Base-by-base conservation (phyloP, 345 rosid genomes). In the Noccaea bulbosa region DNA sequence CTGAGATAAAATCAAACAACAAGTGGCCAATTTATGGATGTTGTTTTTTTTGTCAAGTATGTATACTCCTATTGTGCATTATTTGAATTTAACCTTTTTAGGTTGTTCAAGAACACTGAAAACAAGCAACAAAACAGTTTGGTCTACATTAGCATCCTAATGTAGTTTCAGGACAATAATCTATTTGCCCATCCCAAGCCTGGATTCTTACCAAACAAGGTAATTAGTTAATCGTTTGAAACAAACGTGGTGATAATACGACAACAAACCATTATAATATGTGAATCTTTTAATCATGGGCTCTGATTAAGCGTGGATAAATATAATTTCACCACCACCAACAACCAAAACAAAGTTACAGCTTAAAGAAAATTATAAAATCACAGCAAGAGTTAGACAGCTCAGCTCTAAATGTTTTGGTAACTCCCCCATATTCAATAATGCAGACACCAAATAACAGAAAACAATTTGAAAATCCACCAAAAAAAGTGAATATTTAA, bases 1-100 rank as follows among this genome's bases (percentile, higher is more conserved):
- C 43, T 51, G 34, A 72, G 50, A 48, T 73, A 44, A 53, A 67
- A 58, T 22, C 73, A 71, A 73, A 58, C 40, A 65, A 67, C 73
- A 66, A 77, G 71, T 51, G 61, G 76, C 38, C 8, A 11, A 16
- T 53, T 43, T 52, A 45, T 27, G 52, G 5, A 30, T 53, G 74
- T 61, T 75, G 59, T 54, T 41, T 22, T 53, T 8, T 59, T 67
- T 33, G 48, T 63, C 68, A 67, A 74, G 55, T 50, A 67, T 74
- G 54, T 59, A 44, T 17, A 50, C 7, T 33, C 67, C 46, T 46
- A 38, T 6, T 47, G 11, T 38, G 38, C 41, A 73, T 65, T 47
- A 55, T 72, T 72, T 54, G 56, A 60, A 46, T 48, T 45, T 48
- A 46, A 53, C 49, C 16, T 20, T 37, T 38, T 51, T 50, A 51